phyloP scores from a whole-genome alignment of 2,329 filamentous ascomycete species.

The Ustulina deusta region DNA sequence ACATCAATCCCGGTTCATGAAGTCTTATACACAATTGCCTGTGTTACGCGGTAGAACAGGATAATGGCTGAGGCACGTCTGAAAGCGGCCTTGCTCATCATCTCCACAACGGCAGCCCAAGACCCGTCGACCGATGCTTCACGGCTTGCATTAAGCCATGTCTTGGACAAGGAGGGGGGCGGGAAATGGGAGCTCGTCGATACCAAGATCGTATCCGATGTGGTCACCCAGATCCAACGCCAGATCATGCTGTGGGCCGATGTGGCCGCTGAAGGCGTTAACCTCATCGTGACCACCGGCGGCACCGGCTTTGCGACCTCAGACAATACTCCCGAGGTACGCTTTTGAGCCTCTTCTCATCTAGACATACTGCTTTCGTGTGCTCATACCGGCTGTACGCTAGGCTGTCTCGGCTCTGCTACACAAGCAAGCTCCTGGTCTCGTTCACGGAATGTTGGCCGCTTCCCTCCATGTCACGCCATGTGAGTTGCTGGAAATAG shows the following conservation, averaged over 20 bases:
- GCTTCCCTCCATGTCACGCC: conserved; percentile 87
- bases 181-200: conserved; percentile 78
- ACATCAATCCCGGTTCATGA: background rate
- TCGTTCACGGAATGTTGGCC: conserved; percentile 95
- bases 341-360: background rate
- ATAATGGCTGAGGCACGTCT: conserved; percentile 57
- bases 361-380: background rate
- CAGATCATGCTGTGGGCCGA: conserved; percentile 81
- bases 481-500: conserved; percentile 68
- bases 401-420: conserved; percentile 84
- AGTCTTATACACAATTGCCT: background rate
- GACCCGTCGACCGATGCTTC: conserved; percentile 85
- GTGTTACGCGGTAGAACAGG: conserved; percentile 50
- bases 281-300: conserved; percentile 88
- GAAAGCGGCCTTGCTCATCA: conserved; percentile 81
- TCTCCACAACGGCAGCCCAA: conserved; percentile 89
- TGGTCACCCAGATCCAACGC: conserved; percentile 78
- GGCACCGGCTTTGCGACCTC: conserved; percentile 91
- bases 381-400: conserved; percentile 14
- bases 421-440: conserved; percentile 85
- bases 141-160: conserved; percentile 72
- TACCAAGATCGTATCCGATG: conserved; percentile 83
- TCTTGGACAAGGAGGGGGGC: conserved; percentile 74
- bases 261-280: conserved; percentile 66
- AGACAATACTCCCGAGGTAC: conserved; percentile 89